Evolutionary conservation across 139 green algal species (phyloP), one percentile per base, ranked within the genome.

Genomic region (Eudorina sp.): DNA sequence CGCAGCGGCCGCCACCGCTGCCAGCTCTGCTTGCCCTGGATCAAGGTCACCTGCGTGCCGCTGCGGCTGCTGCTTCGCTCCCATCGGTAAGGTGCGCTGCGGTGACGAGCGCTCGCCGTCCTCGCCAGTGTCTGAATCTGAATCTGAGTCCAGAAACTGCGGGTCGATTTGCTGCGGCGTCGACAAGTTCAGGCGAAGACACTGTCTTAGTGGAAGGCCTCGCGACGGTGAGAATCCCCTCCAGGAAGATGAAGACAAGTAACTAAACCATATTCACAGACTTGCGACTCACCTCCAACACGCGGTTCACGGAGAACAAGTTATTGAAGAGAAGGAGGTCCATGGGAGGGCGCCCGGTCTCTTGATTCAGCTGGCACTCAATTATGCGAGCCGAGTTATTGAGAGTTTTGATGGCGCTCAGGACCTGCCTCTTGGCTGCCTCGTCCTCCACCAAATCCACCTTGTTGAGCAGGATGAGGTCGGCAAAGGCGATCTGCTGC

Each of bases 401-500:
- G 91, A 98, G 95, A 53, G 83, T 84, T 7, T 90, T 90, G 53
- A 95, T 93, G 38, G 84, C 85, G 18, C 23, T 13, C 55, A 93
- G 40, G 19, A 96, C 93, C 16, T 80, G 81, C 62, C 38, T 46
- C 14, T 89, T 76, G 38, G 94, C 86, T 88, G 95, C 90, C 34
- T 92, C 90, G 3, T 89, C 85, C 25, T 48, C 78, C 8, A 98
- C 92, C 29, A 97, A 79, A 43, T 97, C 95, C 0, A 91, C 93
- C 88, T 99, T 99, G 93, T 99, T 99, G 0, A 99, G 92, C 31
- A 99, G 91, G 9, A 98, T 92, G 19, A 96, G 91, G 90, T 99
- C 97, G 1, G 94, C 95, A 86, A 98, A 98, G 0, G 97, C 96
- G 19, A 99, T 90, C 89, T 98, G 96, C 86, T 97, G 91, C 64